Evolutionary conservation across 176 grass and related monocot species (phyloP).

Genomic region (Hsuehochloa calcarea): DNA sequence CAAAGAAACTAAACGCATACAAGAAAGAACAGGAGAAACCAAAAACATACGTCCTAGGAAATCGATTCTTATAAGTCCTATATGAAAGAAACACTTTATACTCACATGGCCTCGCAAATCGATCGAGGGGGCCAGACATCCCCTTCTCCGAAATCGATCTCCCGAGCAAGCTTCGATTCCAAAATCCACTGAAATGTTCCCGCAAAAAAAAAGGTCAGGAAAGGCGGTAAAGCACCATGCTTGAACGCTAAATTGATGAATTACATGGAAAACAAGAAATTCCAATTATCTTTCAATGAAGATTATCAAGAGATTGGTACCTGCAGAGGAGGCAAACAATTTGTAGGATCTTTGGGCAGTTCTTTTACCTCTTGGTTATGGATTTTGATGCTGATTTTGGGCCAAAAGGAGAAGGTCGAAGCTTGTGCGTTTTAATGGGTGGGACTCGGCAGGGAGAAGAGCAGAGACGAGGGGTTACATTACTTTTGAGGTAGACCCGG

Average conservation of each 20-base stretch:
- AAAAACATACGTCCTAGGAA: background rate
- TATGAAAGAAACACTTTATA: background rate
- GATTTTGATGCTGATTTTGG: conserved; percentile 29
- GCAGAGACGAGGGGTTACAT: background rate
- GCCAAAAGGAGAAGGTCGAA: conserved; percentile 8
- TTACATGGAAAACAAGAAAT: background rate
- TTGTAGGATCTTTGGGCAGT: background rate
- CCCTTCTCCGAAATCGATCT: conserved; percentile 14
- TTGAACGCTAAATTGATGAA: background rate
- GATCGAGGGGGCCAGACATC: conserved; percentile 83
- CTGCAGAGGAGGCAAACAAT: background rate
- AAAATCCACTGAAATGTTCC: conserved; percentile 20
- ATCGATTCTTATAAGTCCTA: background rate
- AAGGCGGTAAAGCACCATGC: background rate
- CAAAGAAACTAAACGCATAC: background rate
- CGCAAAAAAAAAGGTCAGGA: background rate
- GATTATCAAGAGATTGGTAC: background rate
- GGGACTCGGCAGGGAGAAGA: conserved; percentile 22
- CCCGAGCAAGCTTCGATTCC: background rate
- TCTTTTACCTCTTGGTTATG: conserved; percentile 5
- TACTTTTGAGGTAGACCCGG: background rate
- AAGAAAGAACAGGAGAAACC: background rate
- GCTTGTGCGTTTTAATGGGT: conserved; percentile 37
- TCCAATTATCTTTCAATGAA: background rate
- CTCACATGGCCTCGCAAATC: conserved; percentile 81